A percentile compares a stretch with the other conserved stretches of the same genome.
phyloP scores from a whole-genome alignment of 352 stramenopile species.

The Globisporangium nagaii region DNA sequence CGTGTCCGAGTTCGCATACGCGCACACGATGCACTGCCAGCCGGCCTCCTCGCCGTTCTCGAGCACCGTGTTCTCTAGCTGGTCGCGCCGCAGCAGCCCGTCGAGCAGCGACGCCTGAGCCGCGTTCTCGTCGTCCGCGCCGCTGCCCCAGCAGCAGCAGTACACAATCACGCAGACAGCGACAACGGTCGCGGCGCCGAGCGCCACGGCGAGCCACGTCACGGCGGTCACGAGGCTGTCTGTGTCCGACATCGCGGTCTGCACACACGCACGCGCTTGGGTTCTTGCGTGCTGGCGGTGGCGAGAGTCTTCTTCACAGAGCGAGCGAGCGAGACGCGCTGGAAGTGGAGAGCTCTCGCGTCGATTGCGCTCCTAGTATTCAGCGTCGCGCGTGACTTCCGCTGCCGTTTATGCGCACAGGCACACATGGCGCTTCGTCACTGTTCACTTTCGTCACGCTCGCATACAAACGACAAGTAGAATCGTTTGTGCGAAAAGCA shows the following conservation, averaged over 20 bases:
- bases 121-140: conserved; percentile 10
- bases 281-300: not conserved
- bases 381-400: no score
- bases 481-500: no score
- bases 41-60: conserved; percentile 39
- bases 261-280: not conserved
- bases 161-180: conserved; percentile 29
- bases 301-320: not conserved
- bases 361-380: no score
- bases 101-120: conserved; percentile 32
- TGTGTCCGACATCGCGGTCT: conserved; percentile 2
- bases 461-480: no score
- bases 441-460: no score
- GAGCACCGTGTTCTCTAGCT: conserved; percentile 48
- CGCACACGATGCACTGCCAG: conserved; percentile 73
- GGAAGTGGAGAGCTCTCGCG: no score
- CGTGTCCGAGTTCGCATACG: conserved; percentile 37
- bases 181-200: conserved; percentile 25
- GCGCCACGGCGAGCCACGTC: conserved; percentile 30
- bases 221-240: conserved; percentile 25
- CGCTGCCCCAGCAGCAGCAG: conserved; percentile 34
- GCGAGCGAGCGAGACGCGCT: not conserved
- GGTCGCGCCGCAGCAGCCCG: conserved; percentile 51
- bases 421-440: no score
- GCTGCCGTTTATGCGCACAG: no score